Conservation (phyloP, 2,329 filamentous ascomycete species). For the Alternaria sp. region DNA sequence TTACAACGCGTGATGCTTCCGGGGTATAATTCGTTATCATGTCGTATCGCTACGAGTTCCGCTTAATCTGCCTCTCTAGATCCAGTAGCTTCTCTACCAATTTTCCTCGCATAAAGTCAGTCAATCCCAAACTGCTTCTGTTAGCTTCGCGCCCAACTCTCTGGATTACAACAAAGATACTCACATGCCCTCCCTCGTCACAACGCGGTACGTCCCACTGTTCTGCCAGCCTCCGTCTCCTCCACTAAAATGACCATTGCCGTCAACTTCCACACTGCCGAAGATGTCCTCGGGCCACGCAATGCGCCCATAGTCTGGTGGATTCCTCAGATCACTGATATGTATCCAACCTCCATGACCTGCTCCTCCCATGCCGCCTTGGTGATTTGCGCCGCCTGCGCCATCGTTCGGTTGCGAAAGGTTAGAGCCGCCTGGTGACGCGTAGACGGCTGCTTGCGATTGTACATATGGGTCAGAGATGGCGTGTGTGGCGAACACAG, state of each 20-base stretch:
- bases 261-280: slow-evolving; percentile 70
- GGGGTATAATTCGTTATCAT: slow-evolving; percentile 3
- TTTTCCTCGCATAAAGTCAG: slow-evolving; percentile 35
- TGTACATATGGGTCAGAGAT: slow-evolving; percentile 65
- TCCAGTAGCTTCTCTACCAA: slow-evolving; percentile 28
- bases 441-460: slow-evolving; percentile 68
- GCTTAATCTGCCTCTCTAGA: slow-evolving; percentile 33
- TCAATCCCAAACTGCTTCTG: slow-evolving; percentile 27
- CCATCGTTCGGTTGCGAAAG: slow-evolving; percentile 59
- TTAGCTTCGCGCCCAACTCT: background rate
- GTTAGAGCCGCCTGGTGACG: slow-evolving; percentile 65
- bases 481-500: slow-evolving; percentile 64
- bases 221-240: slow-evolving; percentile 66
- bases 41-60: slow-evolving; percentile 12
- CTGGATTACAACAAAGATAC: slow-evolving; percentile 33
- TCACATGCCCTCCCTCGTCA: slow-evolving; percentile 68
- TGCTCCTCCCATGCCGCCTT: slow-evolving; percentile 66
- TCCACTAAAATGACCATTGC: slow-evolving; percentile 64
- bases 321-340: slow-evolving; percentile 67
- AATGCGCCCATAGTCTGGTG: slow-evolving; percentile 71
- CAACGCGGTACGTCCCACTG: slow-evolving; percentile 69
- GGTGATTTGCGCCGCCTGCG: slow-evolving; percentile 65
- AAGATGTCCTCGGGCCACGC: slow-evolving; percentile 74
- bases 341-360: slow-evolving; percentile 70
- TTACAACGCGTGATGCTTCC: background rate